These are phyloP conservation scores for Chiua virens DNA, from an alignment of 768 basidiomycete genomes.

Conservation along the genomic window DNA sequence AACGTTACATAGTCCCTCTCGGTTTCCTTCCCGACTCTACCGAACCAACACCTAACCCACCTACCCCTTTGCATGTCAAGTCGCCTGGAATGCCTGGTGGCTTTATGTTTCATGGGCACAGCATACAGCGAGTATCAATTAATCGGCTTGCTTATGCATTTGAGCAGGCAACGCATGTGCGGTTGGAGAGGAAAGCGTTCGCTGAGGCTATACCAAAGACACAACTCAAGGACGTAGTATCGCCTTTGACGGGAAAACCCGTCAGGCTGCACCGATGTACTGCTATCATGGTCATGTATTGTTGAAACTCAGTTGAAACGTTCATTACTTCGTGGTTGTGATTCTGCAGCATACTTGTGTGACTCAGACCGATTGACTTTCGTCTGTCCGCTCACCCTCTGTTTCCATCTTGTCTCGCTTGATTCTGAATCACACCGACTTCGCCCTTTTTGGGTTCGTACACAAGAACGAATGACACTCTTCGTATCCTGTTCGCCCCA, in stretches of 20 bases:
- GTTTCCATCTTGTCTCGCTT: no score
- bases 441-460: no score
- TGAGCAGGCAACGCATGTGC: slow-evolving; percentile 55
- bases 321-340: no score
- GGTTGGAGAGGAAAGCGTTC: slow-evolving; percentile 48
- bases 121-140: slow-evolving; percentile 46
- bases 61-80: slow-evolving; percentile 35
- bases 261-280: neutral
- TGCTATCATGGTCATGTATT: no score
- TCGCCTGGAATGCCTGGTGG: slow-evolving; percentile 44
- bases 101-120: slow-evolving; percentile 43
- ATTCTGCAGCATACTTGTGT: no score
- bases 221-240: slow-evolving; percentile 39
- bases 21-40: slow-evolving; percentile 38
- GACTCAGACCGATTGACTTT: no score
- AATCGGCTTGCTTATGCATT: slow-evolving; percentile 46
- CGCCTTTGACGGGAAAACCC: neutral
- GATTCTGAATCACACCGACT: no score
- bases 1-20: slow-evolving; percentile 38
- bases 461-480: no score
- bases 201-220: slow-evolving; percentile 56
- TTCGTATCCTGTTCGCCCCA: slow-evolving; percentile 24
- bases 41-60: slow-evolving; percentile 25
- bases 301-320: no score
- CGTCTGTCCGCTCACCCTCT: no score